These are phyloP conservation scores for Dryas integrifolia DNA, from an alignment of 331 rosid genomes.

Conservation along the genomic window DNA sequence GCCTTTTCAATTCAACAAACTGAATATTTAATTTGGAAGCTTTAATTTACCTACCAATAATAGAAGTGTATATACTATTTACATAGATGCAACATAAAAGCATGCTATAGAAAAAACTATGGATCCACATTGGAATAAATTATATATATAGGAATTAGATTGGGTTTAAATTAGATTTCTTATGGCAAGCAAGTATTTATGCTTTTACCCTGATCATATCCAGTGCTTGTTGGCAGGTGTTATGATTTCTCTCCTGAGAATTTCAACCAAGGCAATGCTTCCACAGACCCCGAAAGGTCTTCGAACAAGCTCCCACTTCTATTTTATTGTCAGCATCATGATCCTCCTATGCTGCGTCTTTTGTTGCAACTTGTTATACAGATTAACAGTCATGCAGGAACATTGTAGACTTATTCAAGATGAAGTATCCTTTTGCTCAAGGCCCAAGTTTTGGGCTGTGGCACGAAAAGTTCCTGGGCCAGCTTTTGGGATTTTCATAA, in stretches of 20 bases:
- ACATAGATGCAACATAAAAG: no score
- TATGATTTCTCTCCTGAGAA: constrained; percentile 69
- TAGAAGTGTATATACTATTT: no score
- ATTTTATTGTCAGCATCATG: constrained; percentile 61
- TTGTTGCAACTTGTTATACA: constrained; percentile 66
- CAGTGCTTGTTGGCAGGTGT: constrained; percentile 55
- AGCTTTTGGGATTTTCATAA: constrained; percentile 65
- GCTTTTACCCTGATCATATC: not conserved
- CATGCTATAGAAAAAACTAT: no score
- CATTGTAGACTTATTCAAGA: constrained; percentile 41
- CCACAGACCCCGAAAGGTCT: constrained; percentile 79
- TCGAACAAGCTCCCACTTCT: constrained; percentile 71
- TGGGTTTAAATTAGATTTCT: not conserved
- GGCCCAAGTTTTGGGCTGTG: constrained; percentile 53
- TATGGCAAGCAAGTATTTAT: no score
- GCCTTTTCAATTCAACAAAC: constrained; percentile 18
- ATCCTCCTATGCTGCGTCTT: constrained; percentile 73
- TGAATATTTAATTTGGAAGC: not conserved
- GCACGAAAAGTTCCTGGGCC: constrained; percentile 55
- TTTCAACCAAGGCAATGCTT: constrained; percentile 76
- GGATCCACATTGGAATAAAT: no score
- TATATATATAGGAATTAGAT: no score
- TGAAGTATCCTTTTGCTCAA: constrained; percentile 33
- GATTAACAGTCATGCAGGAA: constrained; percentile 71
- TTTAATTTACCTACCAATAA: not conserved